Percentiles rank a stretch among this genome's conserved stretches.
Conservation (phyloP, 805 yeast genomes). For the Ogataea sp. region DNA sequence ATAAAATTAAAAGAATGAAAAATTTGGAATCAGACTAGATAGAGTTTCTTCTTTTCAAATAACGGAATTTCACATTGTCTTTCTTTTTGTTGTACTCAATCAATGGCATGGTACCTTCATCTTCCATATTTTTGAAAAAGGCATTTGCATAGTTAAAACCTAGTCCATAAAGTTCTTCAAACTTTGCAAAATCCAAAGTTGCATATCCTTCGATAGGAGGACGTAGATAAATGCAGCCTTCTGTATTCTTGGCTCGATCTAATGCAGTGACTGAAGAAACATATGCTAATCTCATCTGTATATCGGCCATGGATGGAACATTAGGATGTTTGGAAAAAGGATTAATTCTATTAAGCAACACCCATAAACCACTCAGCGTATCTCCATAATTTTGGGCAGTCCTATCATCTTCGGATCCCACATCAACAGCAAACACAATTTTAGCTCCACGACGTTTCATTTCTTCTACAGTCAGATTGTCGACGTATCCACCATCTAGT, state of each 20-base stretch:
- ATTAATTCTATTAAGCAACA: constrained; percentile 75
- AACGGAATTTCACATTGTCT: constrained; percentile 19
- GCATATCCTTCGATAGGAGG: constrained; percentile 94
- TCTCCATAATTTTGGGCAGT: constrained; percentile 90
- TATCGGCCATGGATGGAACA: constrained; percentile 91
- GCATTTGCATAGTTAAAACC: constrained; percentile 69
- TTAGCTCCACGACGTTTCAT: constrained; percentile 88
- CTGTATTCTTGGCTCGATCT: constrained; percentile 75
- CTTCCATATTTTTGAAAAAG: constrained; percentile 43
- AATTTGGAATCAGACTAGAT: constrained; percentile 23
- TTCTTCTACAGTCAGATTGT: constrained; percentile 85
- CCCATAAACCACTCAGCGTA: constrained; percentile 90
- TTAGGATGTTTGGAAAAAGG: constrained; percentile 84
- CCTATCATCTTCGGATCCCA: constrained; percentile 89
- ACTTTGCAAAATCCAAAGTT: constrained; percentile 85
- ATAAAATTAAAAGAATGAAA: neutral
- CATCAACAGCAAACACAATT: constrained; percentile 86
- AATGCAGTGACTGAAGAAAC: constrained; percentile 93
- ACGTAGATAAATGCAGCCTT: constrained; percentile 79
- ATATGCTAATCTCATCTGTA: constrained; percentile 86
- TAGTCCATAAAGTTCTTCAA: constrained; percentile 79
- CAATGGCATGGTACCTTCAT: constrained; percentile 47
- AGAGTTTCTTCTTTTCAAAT: constrained; percentile 54
- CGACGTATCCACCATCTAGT: constrained; percentile 93
- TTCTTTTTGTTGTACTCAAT: constrained; percentile 44